Evolutionary conservation across 2,329 filamentous ascomycete genomes (phyloP).

Genomic region (Cordyceps tenuipes): DNA sequence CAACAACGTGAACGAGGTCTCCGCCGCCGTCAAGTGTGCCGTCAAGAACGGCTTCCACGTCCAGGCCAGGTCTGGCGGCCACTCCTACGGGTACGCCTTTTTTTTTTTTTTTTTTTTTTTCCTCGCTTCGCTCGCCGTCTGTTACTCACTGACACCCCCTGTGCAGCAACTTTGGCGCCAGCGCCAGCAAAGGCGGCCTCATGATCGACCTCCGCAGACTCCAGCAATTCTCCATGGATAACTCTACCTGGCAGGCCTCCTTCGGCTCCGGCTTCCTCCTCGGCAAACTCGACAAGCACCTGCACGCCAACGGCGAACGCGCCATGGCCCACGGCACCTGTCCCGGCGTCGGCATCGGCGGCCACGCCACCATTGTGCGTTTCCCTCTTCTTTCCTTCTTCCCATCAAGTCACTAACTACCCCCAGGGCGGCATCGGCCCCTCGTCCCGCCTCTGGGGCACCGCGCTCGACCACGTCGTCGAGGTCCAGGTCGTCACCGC

Average conservation of each 20-base stretch:
- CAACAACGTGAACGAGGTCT: constrained; percentile 42
- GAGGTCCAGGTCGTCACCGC: constrained; percentile 49
- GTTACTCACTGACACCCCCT: neutral
- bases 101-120: too few relatives aligned
- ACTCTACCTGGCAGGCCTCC: constrained; percentile 42
- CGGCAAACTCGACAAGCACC: constrained; percentile 39
- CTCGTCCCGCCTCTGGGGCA: constrained; percentile 52
- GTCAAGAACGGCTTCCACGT: constrained; percentile 40
- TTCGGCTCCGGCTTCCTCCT: constrained; percentile 47
- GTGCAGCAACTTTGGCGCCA: constrained; percentile 34
- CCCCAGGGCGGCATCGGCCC: constrained; percentile 50
- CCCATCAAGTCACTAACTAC: too few relatives aligned
- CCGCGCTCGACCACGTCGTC: constrained; percentile 45
- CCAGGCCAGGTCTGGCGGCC: constrained; percentile 55
- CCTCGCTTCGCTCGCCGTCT: neutral
- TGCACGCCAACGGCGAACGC: constrained; percentile 44
- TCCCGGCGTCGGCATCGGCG: constrained; percentile 49
- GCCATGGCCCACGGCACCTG: constrained; percentile 54
- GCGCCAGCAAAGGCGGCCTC: constrained; percentile 42
- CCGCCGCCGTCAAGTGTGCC: constrained; percentile 51
- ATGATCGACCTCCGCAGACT: constrained; percentile 48
- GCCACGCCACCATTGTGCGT: constrained; percentile 48
- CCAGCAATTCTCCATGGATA: constrained; percentile 45
- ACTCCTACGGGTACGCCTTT: constrained; percentile 49
- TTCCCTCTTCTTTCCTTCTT: too few relatives aligned